phyloP scores from a whole-genome alignment of 2,329 filamentous ascomycete species.

The Ceratocystis ficicola region DNA sequence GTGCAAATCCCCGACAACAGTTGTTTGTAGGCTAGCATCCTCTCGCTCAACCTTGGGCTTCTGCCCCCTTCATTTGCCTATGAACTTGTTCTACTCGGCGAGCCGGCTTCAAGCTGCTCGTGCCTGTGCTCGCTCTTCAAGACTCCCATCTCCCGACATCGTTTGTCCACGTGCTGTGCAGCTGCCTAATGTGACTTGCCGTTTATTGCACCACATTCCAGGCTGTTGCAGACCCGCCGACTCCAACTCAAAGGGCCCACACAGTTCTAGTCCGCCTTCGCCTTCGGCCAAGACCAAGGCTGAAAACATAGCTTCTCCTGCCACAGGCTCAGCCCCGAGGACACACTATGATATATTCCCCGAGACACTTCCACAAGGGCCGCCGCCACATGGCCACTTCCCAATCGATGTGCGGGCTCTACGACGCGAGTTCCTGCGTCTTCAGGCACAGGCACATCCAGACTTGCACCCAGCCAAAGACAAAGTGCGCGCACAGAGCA shows the following conservation, averaged over 20 bases:
- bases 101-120: slow-evolving; percentile 13
- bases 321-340: slow-evolving; percentile 21
- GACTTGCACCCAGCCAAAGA: slow-evolving; percentile 46
- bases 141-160: neutral
- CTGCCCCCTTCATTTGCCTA: neutral
- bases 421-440: slow-evolving; percentile 71
- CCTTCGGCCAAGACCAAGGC: neutral
- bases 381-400: slow-evolving; percentile 68
- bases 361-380: slow-evolving; percentile 58
- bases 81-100: slow-evolving; percentile 4
- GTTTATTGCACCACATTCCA: neutral
- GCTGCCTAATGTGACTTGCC: neutral
- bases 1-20: neutral
- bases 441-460: slow-evolving; percentile 68
- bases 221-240: slow-evolving; percentile 24
- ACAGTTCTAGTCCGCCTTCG: neutral
- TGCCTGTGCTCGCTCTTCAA: slow-evolving; percentile 4
- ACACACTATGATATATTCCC: slow-evolving; percentile 88
- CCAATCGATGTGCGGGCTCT: slow-evolving; percentile 56
- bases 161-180: neutral
- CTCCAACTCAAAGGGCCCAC: neutral
- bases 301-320: neutral
- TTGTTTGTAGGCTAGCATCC: neutral
- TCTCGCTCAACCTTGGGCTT: neutral
- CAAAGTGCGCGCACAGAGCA: slow-evolving; percentile 55